Conservation (phyloP, 78 protist genomes). For the Cavenderia fasciculata region DNA sequence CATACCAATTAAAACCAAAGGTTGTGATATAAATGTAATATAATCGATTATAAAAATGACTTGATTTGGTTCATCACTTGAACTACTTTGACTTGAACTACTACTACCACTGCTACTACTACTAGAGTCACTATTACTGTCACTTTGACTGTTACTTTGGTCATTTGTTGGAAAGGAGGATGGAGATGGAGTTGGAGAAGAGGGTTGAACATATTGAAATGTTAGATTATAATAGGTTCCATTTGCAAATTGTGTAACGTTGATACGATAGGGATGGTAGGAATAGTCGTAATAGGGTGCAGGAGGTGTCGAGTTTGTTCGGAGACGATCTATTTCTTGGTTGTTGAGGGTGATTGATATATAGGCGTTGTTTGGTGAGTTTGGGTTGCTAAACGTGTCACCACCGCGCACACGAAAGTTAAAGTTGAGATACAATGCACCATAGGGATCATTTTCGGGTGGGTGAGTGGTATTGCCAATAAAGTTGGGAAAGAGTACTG, state of each 20-base stretch:
- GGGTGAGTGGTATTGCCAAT: background rate
- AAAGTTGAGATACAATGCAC: background rate
- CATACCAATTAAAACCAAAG: constrained; percentile 3
- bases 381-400: background rate
- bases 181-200: no score
- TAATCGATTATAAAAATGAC: background rate
- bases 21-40: background rate
- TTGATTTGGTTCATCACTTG: background rate
- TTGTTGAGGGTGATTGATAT: background rate
- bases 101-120: no score
- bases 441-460: background rate
- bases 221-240: background rate
- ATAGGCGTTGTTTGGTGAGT: background rate
- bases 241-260: constrained; percentile 11
- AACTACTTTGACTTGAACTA: background rate
- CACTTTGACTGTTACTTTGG: no score
- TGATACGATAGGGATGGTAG: background rate
- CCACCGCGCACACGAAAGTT: background rate
- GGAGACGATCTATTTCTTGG: background rate
- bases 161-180: no score
- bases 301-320: background rate
- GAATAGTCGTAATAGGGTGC: background rate
- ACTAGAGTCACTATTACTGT: no score
- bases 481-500: background rate
- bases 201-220: background rate